A percentile compares a stretch with the other conserved stretches of the same genome.
phyloP scores from a whole-genome alignment of 2,329 filamentous ascomycete genomes.

The Aspergillus brunneoviolaceus region DNA sequence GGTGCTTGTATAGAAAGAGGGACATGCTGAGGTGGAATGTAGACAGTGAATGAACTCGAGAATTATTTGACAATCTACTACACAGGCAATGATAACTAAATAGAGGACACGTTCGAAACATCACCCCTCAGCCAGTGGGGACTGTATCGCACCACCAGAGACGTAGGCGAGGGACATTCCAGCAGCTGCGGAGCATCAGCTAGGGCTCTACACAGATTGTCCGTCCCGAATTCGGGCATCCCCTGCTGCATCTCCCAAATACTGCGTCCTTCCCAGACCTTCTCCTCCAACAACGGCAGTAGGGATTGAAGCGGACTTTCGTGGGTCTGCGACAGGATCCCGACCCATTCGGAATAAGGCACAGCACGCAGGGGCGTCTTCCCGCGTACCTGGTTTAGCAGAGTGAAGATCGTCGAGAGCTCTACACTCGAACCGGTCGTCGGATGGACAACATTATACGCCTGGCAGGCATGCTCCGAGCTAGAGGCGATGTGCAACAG shows the following conservation, averaged over 20 bases:
- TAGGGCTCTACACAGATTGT: neutral
- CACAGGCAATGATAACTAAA: neutral
- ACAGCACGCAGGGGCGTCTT: conserved; percentile 5
- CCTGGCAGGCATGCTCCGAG: conserved; percentile 13
- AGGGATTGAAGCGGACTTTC: conserved; percentile 17
- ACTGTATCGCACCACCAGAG: neutral
- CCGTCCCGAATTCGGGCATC: conserved; percentile 23
- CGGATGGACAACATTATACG: conserved; percentile 24
- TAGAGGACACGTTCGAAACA: neutral
- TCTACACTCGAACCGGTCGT: conserved; percentile 18
- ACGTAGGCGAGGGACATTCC: neutral
- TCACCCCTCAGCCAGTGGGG: neutral
- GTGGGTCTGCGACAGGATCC: conserved; percentile 4
- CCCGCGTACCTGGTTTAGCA: neutral
- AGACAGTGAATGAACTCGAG: too few relatives aligned
- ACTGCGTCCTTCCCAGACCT: conserved; percentile 18
- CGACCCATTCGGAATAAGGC: conserved; percentile 20
- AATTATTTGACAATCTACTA: neutral
- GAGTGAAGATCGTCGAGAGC: conserved; percentile 1
- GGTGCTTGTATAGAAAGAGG: too few relatives aligned
- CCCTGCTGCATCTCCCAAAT: conserved; percentile 29
- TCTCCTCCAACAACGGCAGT: conserved; percentile 27
- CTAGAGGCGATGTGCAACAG: conserved; percentile 24
- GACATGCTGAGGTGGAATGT: too few relatives aligned
- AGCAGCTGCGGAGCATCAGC: neutral